phyloP scores from a whole-genome alignment of 306 rosid species.

The Sechiopsis laciniata region DNA sequence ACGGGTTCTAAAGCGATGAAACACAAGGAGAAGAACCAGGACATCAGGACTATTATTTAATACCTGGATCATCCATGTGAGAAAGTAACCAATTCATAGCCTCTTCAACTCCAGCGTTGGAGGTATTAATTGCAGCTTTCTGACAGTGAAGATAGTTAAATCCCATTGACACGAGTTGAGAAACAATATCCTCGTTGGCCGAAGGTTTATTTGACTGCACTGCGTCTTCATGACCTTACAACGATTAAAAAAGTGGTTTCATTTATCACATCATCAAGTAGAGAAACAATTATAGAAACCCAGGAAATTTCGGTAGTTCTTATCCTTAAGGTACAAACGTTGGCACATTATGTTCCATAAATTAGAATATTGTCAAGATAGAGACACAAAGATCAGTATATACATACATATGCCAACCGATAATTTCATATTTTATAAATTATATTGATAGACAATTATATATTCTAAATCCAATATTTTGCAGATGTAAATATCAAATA shows the following conservation, averaged over 20 bases:
- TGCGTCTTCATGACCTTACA: constrained; percentile 43
- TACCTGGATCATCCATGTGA: constrained; percentile 93
- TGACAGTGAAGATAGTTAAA: constrained; percentile 70
- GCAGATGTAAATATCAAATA: no score
- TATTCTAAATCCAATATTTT: neutral
- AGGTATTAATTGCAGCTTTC: constrained; percentile 86
- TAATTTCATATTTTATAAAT: neutral
- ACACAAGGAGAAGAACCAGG: neutral
- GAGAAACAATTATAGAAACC: neutral
- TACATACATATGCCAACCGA: neutral
- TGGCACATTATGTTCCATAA: constrained; percentile 2
- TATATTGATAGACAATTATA: neutral
- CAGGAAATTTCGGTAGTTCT: neutral
- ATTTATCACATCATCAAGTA: neutral
- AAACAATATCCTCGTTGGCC: constrained; percentile 63
- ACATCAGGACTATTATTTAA: neutral
- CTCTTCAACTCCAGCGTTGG: constrained; percentile 84
- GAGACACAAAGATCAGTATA: constrained; percentile 2
- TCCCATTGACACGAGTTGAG: constrained; percentile 96
- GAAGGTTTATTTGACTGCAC: constrained; percentile 39
- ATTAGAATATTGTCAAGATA: neutral
- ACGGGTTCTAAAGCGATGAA: constrained; percentile 12
- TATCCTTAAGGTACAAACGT: neutral
- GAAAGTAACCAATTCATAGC: constrained; percentile 96
- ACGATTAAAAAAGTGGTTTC: neutral